Evolutionary conservation across 257 asterid genomes (phyloP).

Genomic region (Rauvolfia tetraphylla): DNA sequence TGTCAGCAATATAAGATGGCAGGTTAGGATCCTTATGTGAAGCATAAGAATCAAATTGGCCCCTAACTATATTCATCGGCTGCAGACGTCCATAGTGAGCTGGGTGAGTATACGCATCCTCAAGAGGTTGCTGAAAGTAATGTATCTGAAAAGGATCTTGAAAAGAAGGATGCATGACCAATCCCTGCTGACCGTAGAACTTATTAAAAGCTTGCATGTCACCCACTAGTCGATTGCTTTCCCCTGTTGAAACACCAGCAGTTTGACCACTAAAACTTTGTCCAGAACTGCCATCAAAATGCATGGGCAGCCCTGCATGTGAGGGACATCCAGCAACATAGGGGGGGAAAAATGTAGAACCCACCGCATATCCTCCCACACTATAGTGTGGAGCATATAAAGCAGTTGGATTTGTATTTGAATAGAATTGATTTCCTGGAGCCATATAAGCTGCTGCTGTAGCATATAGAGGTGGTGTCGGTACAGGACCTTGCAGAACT

Average conservation of each 20-base stretch:
- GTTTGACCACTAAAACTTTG: slow-evolving; percentile 55
- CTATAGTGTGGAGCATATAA: slow-evolving; percentile 60
- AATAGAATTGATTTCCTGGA: slow-evolving; percentile 56
- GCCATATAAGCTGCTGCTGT: slow-evolving; percentile 66
- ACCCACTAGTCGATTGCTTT: slow-evolving; percentile 41
- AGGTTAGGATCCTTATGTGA: slow-evolving; percentile 39
- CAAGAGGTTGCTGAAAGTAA: slow-evolving; percentile 60
- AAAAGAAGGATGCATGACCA: slow-evolving; percentile 50
- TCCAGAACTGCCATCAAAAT: slow-evolving; percentile 49
- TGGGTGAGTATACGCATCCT: slow-evolving; percentile 51
- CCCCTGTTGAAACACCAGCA: slow-evolving; percentile 46
- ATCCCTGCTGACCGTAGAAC: slow-evolving; percentile 64
- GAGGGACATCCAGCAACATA: slow-evolving; percentile 61
- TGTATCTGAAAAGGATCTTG: slow-evolving; percentile 67
- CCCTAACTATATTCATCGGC: slow-evolving; percentile 38
- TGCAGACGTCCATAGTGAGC: slow-evolving; percentile 48
- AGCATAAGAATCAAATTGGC: slow-evolving; percentile 44
- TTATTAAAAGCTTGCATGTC: slow-evolving; percentile 49
- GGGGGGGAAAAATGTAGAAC: slow-evolving; percentile 59
- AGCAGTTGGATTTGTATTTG: slow-evolving; percentile 50
- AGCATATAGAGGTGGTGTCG: slow-evolving; percentile 60
- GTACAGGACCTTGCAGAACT: slow-evolving; percentile 46
- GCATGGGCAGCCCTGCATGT: slow-evolving; percentile 48
- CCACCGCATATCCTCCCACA: slow-evolving; percentile 55
- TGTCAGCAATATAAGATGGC: slow-evolving; percentile 47